Base-by-base conservation (phyloP, 345 rosid species). In the Diplotaxis tenuifolia region DNA sequence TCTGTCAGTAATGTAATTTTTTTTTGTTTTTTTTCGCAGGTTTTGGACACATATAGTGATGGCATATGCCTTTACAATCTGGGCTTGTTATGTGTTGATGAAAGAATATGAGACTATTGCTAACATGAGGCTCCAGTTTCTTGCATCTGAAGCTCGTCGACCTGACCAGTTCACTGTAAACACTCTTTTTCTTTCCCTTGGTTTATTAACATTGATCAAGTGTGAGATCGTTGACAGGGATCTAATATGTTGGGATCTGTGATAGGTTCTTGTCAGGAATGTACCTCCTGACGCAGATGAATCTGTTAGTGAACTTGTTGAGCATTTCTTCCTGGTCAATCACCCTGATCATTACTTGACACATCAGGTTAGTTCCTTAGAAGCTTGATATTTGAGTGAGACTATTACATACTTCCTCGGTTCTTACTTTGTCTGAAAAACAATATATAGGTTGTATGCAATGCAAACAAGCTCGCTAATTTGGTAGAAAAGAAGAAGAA, bases 91-190 rank as follows among this genome's bases (percentile, higher is more conserved):
- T 75, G 85, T 91, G 71, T 70, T 93, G 71, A 70, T 72, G 54
- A 91, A 82, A 72, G 98, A 93, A 85, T 93, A 93, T 60, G 96
- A 82, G 75, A 82, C 16, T 10, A 85, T 93, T 70, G 87, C 96
- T 70, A 67, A 66, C 15, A 88, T 91, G 98, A 81, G 98, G 64
- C 82, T 88, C 86, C 91, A 85, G 20, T 93, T 93, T 85, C 71
- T 93, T 82, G 85, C 87, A 31, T 78, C 96, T 3, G 98, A 87
- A 78, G 74, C 65, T 31, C 94, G 95, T 11, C 86, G 94, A 18
- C 89, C 97, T 0, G 96, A 93, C 74, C 96, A 93, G 72, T 93
- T 85, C 81, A 83, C 97, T 19, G 98, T 93, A 84, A 70, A 25
- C 84, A 70, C 27, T 1, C 32, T 9, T 71, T n/a, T 75, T 29